phyloP scores from a whole-genome alignment of 2,329 filamentous ascomycete genomes.

The Cytospora schulzeri region DNA sequence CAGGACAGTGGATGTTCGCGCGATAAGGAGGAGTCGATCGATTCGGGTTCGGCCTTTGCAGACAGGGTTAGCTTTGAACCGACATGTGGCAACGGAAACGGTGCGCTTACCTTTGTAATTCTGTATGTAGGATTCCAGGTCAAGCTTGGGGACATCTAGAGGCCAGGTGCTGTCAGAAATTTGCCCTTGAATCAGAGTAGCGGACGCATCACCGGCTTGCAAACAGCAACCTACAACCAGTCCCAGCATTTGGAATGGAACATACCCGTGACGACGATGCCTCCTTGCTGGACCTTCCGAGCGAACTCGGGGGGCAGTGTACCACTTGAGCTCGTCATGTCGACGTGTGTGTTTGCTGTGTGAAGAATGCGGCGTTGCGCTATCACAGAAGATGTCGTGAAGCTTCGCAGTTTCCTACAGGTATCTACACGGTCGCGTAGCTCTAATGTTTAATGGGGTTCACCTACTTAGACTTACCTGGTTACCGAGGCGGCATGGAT shows the following conservation, averaged over 20 bases:
- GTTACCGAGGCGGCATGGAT: neutral
- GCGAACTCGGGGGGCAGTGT: conserved; percentile 47
- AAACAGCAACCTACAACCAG: neutral
- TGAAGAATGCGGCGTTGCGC: neutral
- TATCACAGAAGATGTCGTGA: conserved; percentile 8
- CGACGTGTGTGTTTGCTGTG: conserved; percentile 3
- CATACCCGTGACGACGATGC: conserved; percentile 52
- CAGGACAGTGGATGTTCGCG: conserved; percentile 73
- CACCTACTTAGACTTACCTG: neutral
- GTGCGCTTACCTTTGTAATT: conserved; percentile 75
- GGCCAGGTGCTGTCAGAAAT: conserved; percentile 23
- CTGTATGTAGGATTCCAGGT: conserved; percentile 85
- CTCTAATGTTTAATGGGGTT: neutral
- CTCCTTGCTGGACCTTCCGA: conserved; percentile 48
- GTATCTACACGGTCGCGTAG: conserved; percentile 1
- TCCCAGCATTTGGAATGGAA: conserved; percentile 7
- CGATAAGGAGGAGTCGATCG: conserved; percentile 81
- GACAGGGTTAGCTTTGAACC: conserved; percentile 9
- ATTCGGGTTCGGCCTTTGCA: conserved; percentile 73
- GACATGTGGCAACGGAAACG: neutral
- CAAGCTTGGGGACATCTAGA: conserved; percentile 79
- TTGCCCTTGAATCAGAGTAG: neutral
- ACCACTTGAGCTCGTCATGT: conserved; percentile 41
- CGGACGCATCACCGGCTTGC: neutral
- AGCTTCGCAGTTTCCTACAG: neutral